Evolutionary conservation across 805 yeast genomes (phyloP).

Genomic region (Sungouiozyma ichnusensis): DNA sequence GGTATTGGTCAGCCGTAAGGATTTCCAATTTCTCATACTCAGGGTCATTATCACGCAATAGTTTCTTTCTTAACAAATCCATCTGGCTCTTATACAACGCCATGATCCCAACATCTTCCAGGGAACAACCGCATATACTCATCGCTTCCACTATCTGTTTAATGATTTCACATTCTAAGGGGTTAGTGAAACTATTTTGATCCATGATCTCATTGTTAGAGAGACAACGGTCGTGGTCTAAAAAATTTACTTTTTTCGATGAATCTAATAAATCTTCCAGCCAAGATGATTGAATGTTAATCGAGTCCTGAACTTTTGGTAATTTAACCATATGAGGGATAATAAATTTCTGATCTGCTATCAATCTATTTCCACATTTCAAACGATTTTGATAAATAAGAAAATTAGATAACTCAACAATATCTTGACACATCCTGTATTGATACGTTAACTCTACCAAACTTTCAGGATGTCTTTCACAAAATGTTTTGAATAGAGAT

Average conservation of each 20-base stretch:
- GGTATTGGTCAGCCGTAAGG: slow-evolving; percentile 90
- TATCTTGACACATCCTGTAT: slow-evolving; percentile 86
- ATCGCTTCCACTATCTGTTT: slow-evolving; percentile 52
- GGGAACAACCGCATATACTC: slow-evolving; percentile 46
- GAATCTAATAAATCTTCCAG: slow-evolving; percentile 44
- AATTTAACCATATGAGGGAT: slow-evolving; percentile 25
- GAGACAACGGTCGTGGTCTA: slow-evolving; percentile 54
- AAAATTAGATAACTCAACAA: slow-evolving; percentile 72
- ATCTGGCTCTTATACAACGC: slow-evolving; percentile 82
- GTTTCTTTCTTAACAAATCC: slow-evolving; percentile 30
- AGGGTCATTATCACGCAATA: slow-evolving; percentile 10
- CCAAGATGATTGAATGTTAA: slow-evolving; percentile 35
- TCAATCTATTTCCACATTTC: slow-evolving; percentile 59
- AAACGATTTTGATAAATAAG: slow-evolving; percentile 68
- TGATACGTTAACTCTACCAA: slow-evolving; percentile 74
- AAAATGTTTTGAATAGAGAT: slow-evolving; percentile 66
- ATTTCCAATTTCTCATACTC: slow-evolving; percentile 48
- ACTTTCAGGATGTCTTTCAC: slow-evolving; percentile 61
- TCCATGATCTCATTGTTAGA: slow-evolving; percentile 49
- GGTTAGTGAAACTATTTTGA: slow-evolving; percentile 66
- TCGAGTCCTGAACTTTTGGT: neutral
- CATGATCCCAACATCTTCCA: slow-evolving; percentile 68
- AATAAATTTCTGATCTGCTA: slow-evolving; percentile 41
- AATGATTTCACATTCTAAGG: slow-evolving; percentile 58
- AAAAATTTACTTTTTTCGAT: slow-evolving; percentile 54